Evolutionary conservation across 768 basidiomycete genomes (phyloP), one percentile per base, ranked within the genome.

Genomic region (Lentinula sp.): DNA sequence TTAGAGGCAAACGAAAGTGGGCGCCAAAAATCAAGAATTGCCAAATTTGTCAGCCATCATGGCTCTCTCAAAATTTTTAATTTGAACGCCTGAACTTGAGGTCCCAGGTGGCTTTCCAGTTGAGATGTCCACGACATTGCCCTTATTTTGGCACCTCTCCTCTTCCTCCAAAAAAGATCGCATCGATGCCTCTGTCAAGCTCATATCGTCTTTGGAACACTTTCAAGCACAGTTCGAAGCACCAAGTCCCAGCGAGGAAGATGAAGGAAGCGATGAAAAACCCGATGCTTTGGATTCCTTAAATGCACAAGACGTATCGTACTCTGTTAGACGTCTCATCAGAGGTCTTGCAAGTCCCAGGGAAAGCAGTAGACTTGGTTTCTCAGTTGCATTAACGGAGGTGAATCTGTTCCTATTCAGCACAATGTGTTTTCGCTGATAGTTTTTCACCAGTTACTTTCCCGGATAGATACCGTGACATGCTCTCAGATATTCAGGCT

Each of bases 331-430:
- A 55, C 73, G 96, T 15, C 81, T 99, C 39, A 76, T 96, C 16
- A 81, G 94, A 45, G 96, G 96, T 11, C 78, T 99, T 34, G 93
- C 91, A 0, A 95, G 93, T 71, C 90, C 94, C 1, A 80, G 95
- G 67, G 95, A 99, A 71, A 93, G 92, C 71, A 96, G 94, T 72
- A 76, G 96, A 65, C 76, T 98, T 40, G 96, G 96, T 16, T 99
- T 98, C 70, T 93, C 95, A 8, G 96, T 99, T 48, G 94, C 95
- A 35, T 77, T 99, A 65, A 94, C 96, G 0, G 95, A 97, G 80
- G 95, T 96, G 68, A 66, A 84, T 72, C 15, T 39, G 45, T 21
- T 48, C 8, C 21, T 56, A 15, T 69, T 59, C 23, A 28, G 37
- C 28, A 46, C 16, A 11, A 57, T 39, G 55, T 13, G 23, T 60